Percentiles rank a stretch among this genome's conserved stretches.
Conservation (phyloP, 2,329 filamentous ascomycete species). For the Epichloe scottii region DNA sequence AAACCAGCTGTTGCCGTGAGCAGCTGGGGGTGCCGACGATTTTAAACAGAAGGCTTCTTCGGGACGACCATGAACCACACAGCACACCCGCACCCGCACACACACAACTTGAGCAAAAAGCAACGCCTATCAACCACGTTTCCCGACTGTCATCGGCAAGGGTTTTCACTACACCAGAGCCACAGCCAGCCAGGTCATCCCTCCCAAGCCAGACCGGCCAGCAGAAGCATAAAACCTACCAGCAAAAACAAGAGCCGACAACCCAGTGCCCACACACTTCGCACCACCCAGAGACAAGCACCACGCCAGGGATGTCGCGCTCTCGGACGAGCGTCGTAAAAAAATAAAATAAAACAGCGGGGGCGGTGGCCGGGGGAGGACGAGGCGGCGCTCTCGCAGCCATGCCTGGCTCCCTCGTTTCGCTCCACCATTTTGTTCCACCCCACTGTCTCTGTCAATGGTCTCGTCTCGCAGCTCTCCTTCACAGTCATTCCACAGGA, state of each 20-base stretch:
- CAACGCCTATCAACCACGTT: conserved; percentile 1
- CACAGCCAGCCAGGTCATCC: background rate
- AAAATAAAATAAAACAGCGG: conserved; percentile 1
- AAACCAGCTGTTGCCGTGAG: background rate
- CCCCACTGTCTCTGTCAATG: background rate
- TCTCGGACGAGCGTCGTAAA: background rate
- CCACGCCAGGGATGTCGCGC: conserved; percentile 3
- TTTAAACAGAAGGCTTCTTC: conserved; percentile 2
- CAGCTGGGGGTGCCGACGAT: background rate
- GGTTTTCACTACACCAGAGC: conserved; percentile 1
- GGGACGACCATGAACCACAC: background rate
- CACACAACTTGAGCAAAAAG: conserved; percentile 2
- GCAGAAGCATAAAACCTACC: background rate
- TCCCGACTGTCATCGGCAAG: conserved; percentile 6
- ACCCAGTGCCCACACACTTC: background rate
- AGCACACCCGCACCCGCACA: background rate
- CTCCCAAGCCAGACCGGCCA: background rate
- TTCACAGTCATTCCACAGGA: background rate
- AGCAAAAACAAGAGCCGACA: background rate
- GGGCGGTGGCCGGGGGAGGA: conserved; percentile 1
- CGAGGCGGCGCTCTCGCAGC: background rate
- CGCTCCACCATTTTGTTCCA: conserved; percentile 2
- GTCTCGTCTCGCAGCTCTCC: background rate
- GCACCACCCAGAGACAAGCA: background rate
- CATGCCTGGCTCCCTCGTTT: conserved; percentile 1